phyloP scores from a whole-genome alignment of 2,329 filamentous ascomycete species.

The Setomelanomma holmii region DNA sequence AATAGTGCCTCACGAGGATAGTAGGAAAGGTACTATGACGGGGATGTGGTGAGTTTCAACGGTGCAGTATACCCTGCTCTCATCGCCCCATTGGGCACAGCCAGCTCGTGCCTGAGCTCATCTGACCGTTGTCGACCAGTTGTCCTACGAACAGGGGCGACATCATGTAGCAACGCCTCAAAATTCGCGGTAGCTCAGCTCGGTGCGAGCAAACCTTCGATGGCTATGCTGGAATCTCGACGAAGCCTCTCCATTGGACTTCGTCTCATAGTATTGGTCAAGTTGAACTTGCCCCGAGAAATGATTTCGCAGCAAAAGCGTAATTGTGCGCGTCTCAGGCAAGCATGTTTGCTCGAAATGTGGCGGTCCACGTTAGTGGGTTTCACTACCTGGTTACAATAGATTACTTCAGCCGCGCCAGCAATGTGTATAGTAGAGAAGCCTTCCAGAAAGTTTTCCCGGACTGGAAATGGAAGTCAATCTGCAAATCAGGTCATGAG shows the following conservation, averaged over 20 bases:
- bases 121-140: conserved; percentile 10
- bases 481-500: conserved; percentile 28
- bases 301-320: conserved; percentile 1
- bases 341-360: conserved; percentile 3
- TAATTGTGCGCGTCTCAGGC: neutral
- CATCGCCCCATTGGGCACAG: conserved; percentile 21
- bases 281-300: too few species aligned
- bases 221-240: neutral
- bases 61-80: conserved; percentile 26
- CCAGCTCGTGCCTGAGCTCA: conserved; percentile 8
- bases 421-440: conserved; percentile 17
- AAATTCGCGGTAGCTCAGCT: neutral
- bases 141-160: conserved; percentile 16
- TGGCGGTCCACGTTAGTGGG: conserved; percentile 12
- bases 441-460: conserved; percentile 30
- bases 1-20: conserved; percentile 35
- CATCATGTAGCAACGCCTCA: conserved; percentile 10
- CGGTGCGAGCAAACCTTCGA: neutral
- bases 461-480: conserved; percentile 26
- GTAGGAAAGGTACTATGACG: conserved; percentile 22
- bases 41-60: conserved; percentile 14
- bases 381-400: conserved; percentile 26
- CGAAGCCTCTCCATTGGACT: too few species aligned
- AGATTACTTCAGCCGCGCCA: conserved; percentile 25
- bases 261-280: too few species aligned